Evolutionary conservation across 441 rosid species (phyloP).

Genomic region (Adansonia rubrostipa): DNA sequence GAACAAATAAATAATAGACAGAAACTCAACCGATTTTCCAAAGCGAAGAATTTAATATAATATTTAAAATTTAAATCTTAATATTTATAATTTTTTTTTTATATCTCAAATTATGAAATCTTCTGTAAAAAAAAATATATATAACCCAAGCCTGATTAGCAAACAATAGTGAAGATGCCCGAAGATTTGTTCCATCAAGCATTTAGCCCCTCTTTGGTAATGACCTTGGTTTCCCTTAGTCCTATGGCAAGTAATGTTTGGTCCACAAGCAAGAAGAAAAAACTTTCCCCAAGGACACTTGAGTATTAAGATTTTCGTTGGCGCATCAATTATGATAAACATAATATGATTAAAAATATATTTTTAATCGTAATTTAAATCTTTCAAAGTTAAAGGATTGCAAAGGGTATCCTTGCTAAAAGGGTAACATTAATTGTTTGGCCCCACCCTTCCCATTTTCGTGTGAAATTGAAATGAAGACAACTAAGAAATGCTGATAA

Average conservation of each 20-base stretch:
- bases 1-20: too few relatives aligned
- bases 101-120: too few relatives aligned
- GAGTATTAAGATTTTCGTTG: not conserved
- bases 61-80: too few relatives aligned
- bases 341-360: too few relatives aligned
- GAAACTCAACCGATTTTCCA: too few relatives aligned
- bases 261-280: constrained; percentile 23
- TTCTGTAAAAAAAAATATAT: too few relatives aligned
- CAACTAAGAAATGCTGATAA: constrained; percentile 6
- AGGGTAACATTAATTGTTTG: not conserved
- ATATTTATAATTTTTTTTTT: too few relatives aligned
- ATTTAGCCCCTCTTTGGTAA: not conserved
- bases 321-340: not conserved
- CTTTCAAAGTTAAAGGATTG: not conserved
- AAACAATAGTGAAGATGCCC: not conserved
- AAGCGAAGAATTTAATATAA: too few relatives aligned
- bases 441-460: not conserved
- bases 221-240: constrained; percentile 26
- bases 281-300: not conserved
- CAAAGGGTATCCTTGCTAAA: not conserved
- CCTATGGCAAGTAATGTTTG: constrained; percentile 20
- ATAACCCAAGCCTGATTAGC: not conserved
- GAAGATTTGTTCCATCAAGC: not conserved
- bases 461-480: constrained; percentile 17
- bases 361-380: too few relatives aligned